Base-by-base conservation (phyloP, 2,329 filamentous ascomycete species). In the Ophiocordyceps sinensis region DNA sequence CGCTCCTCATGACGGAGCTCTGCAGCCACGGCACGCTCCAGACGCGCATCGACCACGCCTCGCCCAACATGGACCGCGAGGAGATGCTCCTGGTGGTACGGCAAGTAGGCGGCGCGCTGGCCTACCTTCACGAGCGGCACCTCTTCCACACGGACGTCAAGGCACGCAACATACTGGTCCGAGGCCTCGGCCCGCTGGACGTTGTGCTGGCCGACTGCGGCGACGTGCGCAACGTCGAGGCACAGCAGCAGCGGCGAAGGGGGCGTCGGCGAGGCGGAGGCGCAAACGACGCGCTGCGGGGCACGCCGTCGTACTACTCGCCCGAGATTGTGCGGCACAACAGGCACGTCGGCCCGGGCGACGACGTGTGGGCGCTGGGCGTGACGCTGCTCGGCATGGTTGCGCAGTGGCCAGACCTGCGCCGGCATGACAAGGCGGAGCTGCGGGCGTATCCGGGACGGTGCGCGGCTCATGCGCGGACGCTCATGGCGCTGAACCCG, bases 291-390 rank as follows among this genome's bases (percentile, higher is more conserved):
- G 45, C 40, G 11, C 46, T 49, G 0, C 43, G 45, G 3, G 56
- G 57, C n/a, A 59, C 57, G 3, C 40, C 41, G 23, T 35, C 46
- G 1, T 60, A 51, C 44, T 54, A 52, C 46, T 59, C 58, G 7
- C 58, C 58, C 1, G 45, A 57, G 36, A 51, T 58, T n/a, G 44
- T 45, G 23, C 43, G 41, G 15, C 14, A 41, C 10, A 34, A 42
- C 6, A 37, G 42, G 14, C 49, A 56, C 32, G 32, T 28, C 5
- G 56, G 56, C 1, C 44, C 45, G 12, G 48, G 46, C 7, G 58
- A 60, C 31, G 58, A 61, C n/a, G 48, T 60, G 5, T 60, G 58
- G 58, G 58, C 58, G 5, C 43, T 61, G 7, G 58, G 58, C 0
- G 43, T 60, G 14, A 51, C 54, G 3, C 36, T 56, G 17, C 48